phyloP scores from a whole-genome alignment of 2,329 filamentous ascomycete genomes.

The Colletotrichum sp. region DNA sequence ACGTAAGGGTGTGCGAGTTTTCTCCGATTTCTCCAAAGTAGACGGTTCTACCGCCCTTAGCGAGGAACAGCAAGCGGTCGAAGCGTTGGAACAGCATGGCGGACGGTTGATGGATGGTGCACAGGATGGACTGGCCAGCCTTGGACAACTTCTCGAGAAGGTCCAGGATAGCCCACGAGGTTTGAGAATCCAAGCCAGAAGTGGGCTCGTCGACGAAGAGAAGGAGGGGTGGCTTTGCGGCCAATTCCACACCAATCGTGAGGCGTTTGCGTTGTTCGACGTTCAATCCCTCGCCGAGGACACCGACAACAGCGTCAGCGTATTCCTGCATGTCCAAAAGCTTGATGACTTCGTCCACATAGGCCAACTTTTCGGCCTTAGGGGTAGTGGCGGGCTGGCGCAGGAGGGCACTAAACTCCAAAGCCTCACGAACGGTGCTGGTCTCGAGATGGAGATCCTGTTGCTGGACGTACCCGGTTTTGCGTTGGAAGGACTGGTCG shows the following conservation, averaged over 20 bases:
- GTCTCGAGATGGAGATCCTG: slow-evolving; percentile 49
- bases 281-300: slow-evolving; percentile 62
- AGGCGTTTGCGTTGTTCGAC: slow-evolving; percentile 59
- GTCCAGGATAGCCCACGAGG: slow-evolving; percentile 75
- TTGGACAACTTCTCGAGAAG: slow-evolving; percentile 70
- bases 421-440: slow-evolving; percentile 62
- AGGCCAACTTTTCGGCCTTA: slow-evolving; percentile 27
- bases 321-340: slow-evolving; percentile 60
- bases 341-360: slow-evolving; percentile 34
- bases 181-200: slow-evolving; percentile 77
- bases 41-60: slow-evolving; percentile 40
- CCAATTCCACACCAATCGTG: slow-evolving; percentile 79
- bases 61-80: slow-evolving; percentile 23
- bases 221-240: slow-evolving; percentile 73
- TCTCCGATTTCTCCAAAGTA: slow-evolving; percentile 61
- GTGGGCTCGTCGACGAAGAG: slow-evolving; percentile 82
- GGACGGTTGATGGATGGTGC: slow-evolving; percentile 26
- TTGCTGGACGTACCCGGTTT: slow-evolving; percentile 73
- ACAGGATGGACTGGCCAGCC: slow-evolving; percentile 49
- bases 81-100: slow-evolving; percentile 24
- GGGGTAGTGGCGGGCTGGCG: slow-evolving; percentile 67
- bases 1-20: slow-evolving; percentile 50
- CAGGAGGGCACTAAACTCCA: slow-evolving; percentile 70
- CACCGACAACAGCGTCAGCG: slow-evolving; percentile 72
- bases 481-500: slow-evolving; percentile 70